Percentiles rank a stretch among this genome's conserved stretches.
phyloP scores from a whole-genome alignment of 2,329 filamentous ascomycete species.

The Eutypa lata region DNA sequence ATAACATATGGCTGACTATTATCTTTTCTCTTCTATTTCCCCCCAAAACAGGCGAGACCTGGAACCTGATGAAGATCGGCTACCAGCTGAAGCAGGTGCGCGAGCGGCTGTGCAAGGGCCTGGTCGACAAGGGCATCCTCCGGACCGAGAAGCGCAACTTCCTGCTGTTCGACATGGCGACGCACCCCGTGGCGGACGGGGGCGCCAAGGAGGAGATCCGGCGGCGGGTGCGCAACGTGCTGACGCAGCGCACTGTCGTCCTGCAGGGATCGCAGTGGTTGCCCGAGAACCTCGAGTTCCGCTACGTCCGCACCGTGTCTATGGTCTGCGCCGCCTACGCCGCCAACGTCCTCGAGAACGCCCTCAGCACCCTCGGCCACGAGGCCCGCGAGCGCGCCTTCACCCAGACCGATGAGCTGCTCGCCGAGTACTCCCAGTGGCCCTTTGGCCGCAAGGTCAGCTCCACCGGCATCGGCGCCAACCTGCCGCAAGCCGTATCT shows the following conservation, averaged over 20 bases:
- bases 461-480: conserved; percentile 81
- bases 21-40: conserved; percentile 2
- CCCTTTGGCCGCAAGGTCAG: conserved; percentile 86
- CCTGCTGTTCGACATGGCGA: conserved; percentile 99
- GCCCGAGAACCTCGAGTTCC: conserved; percentile 90
- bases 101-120: conserved; percentile 92
- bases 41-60: conserved; percentile 75
- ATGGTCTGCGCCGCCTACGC: conserved; percentile 99
- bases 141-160: conserved; percentile 99
- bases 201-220: conserved; percentile 98
- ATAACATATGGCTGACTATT: conserved; percentile 10
- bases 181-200: conserved; percentile 92
- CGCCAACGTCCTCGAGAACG: conserved; percentile 96
- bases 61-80: conserved; percentile 99
- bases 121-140: conserved; percentile 97
- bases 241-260: conserved; percentile 91
- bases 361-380: conserved; percentile 88
- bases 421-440: conserved; percentile 97
- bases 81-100: conserved; percentile 99
- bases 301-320: conserved; percentile 84
- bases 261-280: conserved; percentile 83
- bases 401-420: conserved; percentile 91
- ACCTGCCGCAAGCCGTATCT: conserved; percentile 79
- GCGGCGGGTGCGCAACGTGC: conserved; percentile 83
- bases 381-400: conserved; percentile 93